Conservation (phyloP, 1,284 basidiomycete genomes). For the Coniophora puteana region DNA sequence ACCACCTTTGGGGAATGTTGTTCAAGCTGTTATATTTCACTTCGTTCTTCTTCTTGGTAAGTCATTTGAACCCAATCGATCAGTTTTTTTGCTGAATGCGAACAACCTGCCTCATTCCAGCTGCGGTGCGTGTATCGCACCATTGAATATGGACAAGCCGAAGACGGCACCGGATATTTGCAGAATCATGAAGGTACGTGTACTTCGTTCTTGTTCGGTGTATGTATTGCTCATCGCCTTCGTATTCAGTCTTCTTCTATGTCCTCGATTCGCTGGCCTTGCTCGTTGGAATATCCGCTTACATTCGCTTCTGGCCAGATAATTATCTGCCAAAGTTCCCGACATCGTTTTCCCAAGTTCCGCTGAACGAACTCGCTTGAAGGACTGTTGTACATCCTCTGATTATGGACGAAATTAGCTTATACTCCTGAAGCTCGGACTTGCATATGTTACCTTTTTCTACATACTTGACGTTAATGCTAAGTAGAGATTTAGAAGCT, state of each 20-base stretch:
- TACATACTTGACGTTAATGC: too few species aligned
- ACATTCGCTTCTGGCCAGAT: constrained; percentile 30
- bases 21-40: constrained; percentile 19
- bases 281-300: constrained; percentile 33
- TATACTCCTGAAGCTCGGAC: too few species aligned
- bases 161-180: constrained; percentile 38
- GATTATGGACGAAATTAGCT: too few species aligned
- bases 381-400: too few species aligned
- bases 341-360: too few species aligned
- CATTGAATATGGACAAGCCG: constrained; percentile 35
- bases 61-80: not conserved
- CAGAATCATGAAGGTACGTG: constrained; percentile 31
- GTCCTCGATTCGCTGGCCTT: constrained; percentile 38
- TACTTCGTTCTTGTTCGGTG: too few species aligned
- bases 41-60: constrained; percentile 22
- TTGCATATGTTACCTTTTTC: too few species aligned
- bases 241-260: constrained; percentile 34
- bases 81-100: not conserved
- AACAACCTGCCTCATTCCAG: constrained; percentile 17
- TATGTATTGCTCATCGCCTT: too few species aligned
- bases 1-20: constrained; percentile 19
- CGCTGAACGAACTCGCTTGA: too few species aligned
- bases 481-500: too few species aligned
- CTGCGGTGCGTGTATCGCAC: constrained; percentile 38
- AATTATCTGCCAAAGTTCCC: too few species aligned